Evolutionary conservation across 768 basidiomycete genomes (phyloP), one percentile per base, ranked within the genome.

Genomic region (Pleurotus citrinopileatus): DNA sequence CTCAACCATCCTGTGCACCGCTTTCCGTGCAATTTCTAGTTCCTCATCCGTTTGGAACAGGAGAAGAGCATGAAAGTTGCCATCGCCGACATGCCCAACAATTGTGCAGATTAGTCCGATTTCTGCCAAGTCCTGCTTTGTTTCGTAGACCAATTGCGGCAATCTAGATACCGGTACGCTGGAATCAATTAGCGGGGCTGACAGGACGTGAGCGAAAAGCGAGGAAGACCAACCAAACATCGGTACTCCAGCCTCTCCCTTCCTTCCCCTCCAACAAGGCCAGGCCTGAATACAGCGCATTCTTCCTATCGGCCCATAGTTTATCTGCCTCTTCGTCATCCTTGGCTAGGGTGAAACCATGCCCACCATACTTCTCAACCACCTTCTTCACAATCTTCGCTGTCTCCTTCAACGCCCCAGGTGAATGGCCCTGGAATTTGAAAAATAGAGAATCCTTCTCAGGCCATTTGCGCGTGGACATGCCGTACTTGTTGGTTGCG

Each of bases 31-130:
- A 9, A 60, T 60, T 36, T 63, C 64, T 23, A 63, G 56, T 56
- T 89, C 85, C 20, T 82, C 74, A 6, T 86, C 82, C 23, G 73
- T 76, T 15, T 73, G 69, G 67, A 86, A 85, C 13, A 89, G 66
- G 17, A 87, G 68, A 13, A 82, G 62, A 0, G 85, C 66, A 58
- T 70, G 76, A 57, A 73, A 75, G 59, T 73, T 69, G 61, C 86
- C 87, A 61, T 90, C 89, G 2, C 87, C 89, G 0, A 86, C 88
- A 55, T 91, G 90, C 0, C 87, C 89, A 5, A 89, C 77, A n/a
- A 89, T 82, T 0, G 80, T 78, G 10, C 83, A 84, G 0, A 78
- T 64, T 10, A 95, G 64, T 0, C 84, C 84, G 2, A 76, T 62
- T 23, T 69, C 66, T 1, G 68, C 70, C 1, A 94, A 68, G 60